Evolutionary conservation across 169 alveolate genomes (phyloP).

Genomic region (Besnoitia besnoiti): DNA sequence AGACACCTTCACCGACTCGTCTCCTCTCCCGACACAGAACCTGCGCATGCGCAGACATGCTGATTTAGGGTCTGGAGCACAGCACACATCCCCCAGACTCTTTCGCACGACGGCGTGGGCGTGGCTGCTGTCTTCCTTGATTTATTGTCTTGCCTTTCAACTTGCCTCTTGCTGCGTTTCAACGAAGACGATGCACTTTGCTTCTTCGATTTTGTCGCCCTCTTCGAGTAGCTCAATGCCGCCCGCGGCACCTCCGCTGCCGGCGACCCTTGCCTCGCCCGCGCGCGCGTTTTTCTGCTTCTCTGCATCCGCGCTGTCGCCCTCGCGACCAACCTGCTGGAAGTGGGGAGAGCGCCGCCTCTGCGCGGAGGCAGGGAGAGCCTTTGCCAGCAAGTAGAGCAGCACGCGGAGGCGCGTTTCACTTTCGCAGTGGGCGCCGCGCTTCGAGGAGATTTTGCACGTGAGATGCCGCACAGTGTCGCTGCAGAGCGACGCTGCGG

Average conservation of each 20-base stretch:
- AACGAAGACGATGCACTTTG: slow-evolving; percentile 29
- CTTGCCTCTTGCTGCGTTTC: neutral
- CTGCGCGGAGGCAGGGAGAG: neutral
- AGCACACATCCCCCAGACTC: too few relatives aligned
- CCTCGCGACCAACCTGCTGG: neutral
- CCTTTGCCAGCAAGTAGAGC: neutral
- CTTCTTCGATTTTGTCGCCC: neutral
- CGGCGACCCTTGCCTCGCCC: too few relatives aligned
- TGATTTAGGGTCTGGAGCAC: too few relatives aligned
- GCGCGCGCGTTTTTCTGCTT: neutral
- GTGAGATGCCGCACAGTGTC: neutral
- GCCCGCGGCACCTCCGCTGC: neutral
- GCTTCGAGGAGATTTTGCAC: neutral
- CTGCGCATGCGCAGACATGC: too few relatives aligned
- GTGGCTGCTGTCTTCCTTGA: too few relatives aligned
- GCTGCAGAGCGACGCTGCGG: neutral
- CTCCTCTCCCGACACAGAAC: too few relatives aligned
- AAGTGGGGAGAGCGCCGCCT: neutral
- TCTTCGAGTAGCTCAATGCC: neutral
- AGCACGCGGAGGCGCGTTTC: neutral
- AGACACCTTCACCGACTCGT: too few relatives aligned
- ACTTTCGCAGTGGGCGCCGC: neutral
- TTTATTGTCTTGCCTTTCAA: too few relatives aligned
- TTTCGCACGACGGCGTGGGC: too few relatives aligned
- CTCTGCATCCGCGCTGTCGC: neutral